Evolutionary conservation across 2,329 filamentous ascomycete genomes (phyloP).

Genomic region (Nemania bipapillata): DNA sequence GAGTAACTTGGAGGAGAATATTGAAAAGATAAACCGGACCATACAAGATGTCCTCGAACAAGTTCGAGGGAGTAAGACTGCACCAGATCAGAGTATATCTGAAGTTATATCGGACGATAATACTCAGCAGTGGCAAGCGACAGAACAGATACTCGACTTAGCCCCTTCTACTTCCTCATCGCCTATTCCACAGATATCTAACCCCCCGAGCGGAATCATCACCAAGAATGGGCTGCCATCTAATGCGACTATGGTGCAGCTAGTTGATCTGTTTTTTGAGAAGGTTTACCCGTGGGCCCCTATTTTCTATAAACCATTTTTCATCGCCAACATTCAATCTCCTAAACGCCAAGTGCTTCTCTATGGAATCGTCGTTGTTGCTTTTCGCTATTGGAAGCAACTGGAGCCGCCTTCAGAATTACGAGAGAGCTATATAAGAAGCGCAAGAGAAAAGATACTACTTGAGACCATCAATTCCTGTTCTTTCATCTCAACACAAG

Average conservation of each 20-base stretch:
- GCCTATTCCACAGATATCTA: neutral
- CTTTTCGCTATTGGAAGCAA: conserved; percentile 15
- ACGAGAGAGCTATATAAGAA: conserved; percentile 9
- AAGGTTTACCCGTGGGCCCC: conserved; percentile 19
- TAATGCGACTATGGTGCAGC: conserved; percentile 11
- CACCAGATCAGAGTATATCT: neutral
- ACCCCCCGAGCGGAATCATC: neutral
- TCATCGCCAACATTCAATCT: conserved; percentile 7
- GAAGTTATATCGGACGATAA: neutral
- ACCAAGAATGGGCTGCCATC: conserved; percentile 3
- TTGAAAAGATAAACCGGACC: conserved; percentile 13
- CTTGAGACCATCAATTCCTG: conserved; percentile 14
- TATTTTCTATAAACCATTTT: conserved; percentile 9
- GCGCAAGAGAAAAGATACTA: conserved; percentile 17
- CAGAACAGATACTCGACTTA: neutral
- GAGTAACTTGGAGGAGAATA: conserved; percentile 13
- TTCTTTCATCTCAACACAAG: conserved; percentile 19
- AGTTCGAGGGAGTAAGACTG: neutral
- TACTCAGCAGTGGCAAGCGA: neutral
- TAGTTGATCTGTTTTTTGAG: conserved; percentile 16
- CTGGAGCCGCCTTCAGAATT: neutral
- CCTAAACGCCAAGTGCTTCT: conserved; percentile 11
- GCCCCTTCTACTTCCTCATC: neutral
- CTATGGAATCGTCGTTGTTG: conserved; percentile 11
- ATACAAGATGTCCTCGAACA: conserved; percentile 3